Conservation (phyloP, 805 yeast genomes). For the Clavispora fructus region DNA sequence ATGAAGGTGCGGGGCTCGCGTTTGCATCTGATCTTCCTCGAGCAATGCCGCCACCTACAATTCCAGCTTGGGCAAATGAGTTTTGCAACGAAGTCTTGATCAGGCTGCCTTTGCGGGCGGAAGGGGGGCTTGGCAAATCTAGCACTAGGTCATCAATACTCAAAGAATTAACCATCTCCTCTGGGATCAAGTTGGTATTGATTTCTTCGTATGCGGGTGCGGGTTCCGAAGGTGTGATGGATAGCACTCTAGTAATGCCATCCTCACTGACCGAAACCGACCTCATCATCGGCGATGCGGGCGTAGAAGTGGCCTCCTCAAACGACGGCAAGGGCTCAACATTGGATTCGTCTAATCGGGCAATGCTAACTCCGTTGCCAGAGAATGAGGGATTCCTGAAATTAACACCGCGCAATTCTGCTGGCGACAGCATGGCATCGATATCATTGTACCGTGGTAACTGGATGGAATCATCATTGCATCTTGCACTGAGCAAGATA, state of each 20-base stretch:
- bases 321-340: constrained; percentile 49
- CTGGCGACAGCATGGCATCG: constrained; percentile 9
- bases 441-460: constrained; percentile 36
- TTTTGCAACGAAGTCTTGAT: constrained; percentile 25
- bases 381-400: constrained; percentile 38
- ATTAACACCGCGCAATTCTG: constrained; percentile 16
- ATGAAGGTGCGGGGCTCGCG: not conserved
- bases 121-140: not conserved
- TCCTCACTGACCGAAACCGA: constrained; percentile 36
- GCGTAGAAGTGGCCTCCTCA: constrained; percentile 60
- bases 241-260: constrained; percentile 32
- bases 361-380: constrained; percentile 27
- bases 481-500: constrained; percentile 38
- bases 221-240: constrained; percentile 24
- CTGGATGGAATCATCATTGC: constrained; percentile 36
- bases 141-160: constrained; percentile 28
- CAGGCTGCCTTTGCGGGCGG: constrained; percentile 13
- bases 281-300: constrained; percentile 25
- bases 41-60: no score
- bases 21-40: not conserved
- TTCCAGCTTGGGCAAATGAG: constrained; percentile 25
- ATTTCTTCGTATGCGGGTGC: constrained; percentile 26
- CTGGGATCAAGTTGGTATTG: not conserved
- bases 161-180: not conserved
- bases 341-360: constrained; percentile 18